A percentile compares a stretch with the other conserved stretches of the same genome.
These are phyloP conservation scores for Arabis hirsuta DNA, from an alignment of 345 rosid genomes.

Conservation along the genomic window DNA sequence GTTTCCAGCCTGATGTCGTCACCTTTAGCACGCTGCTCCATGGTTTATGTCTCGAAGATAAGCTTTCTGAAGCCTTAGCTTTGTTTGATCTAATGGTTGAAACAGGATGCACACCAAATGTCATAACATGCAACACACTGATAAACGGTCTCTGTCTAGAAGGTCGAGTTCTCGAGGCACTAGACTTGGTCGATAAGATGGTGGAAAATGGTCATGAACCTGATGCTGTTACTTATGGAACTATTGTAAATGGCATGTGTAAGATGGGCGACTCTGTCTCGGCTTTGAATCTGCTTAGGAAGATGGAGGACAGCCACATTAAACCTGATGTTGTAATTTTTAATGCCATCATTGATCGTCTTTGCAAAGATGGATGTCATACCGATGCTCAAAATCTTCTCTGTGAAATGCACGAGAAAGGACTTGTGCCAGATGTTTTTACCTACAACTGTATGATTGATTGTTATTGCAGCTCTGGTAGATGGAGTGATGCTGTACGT, in stretches of 20 bases:
- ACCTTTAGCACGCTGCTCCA: neutral
- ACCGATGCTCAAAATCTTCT: neutral
- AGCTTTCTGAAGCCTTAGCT: neutral
- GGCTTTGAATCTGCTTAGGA: neutral
- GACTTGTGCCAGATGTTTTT: fast-evolving
- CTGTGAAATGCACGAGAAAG: neutral
- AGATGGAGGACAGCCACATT: slow-evolving; percentile 15
- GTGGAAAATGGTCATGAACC: no score
- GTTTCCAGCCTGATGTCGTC: neutral
- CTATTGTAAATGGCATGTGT: no score
- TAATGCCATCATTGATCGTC: neutral
- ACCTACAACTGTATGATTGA: slow-evolving; percentile 8
- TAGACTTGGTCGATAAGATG: neutral
- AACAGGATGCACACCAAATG: neutral
- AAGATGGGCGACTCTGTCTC: no score
- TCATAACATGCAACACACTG: slow-evolving; percentile 23
- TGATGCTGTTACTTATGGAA: no score
- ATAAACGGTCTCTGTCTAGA: slow-evolving; percentile 28
- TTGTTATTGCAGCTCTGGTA: neutral
- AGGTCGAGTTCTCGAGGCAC: slow-evolving; percentile 19
- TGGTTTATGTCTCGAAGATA: slow-evolving; percentile 8
- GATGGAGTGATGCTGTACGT: neutral
- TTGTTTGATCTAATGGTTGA: neutral
- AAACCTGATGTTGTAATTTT: neutral
- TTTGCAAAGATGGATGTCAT: neutral